A percentile compares a stretch with the other conserved stretches of the same genome.
Evolutionary conservation across 2,329 filamentous ascomycete genomes (phyloP).

Genomic region (Zymoseptoria tritici): DNA sequence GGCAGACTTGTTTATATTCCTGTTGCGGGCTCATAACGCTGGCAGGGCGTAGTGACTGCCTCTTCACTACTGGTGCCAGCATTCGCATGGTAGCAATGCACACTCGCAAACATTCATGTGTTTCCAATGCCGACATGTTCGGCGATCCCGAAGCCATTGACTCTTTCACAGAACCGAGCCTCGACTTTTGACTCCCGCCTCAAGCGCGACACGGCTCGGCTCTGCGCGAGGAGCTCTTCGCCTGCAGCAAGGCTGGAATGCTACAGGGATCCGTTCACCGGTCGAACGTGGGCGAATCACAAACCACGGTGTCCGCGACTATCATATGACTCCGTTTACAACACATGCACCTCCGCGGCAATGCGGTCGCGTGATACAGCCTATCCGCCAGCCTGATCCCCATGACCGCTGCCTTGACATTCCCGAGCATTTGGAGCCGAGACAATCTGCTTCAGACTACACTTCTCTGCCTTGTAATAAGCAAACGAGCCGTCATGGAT

Average conservation of each 20-base stretch:
- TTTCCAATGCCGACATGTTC: not conserved
- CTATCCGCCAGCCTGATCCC: too few species aligned
- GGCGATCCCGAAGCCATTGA: not conserved
- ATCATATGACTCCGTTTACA: not conserved
- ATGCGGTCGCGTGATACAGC: not conserved
- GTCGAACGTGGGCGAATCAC: not conserved
- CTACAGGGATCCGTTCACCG: not conserved
- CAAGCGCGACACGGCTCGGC: too few species aligned
- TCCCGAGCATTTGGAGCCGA: too few species aligned
- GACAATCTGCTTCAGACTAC: too few species aligned
- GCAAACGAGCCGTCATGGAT: too few species aligned
- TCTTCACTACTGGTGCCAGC: not conserved
- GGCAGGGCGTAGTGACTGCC: too few species aligned
- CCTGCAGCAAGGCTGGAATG: not conserved
- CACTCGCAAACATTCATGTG: not conserved
- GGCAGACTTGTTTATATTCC: not conserved
- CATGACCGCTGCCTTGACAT: too few species aligned
- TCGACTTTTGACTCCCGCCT: not conserved
- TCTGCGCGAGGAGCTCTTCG: too few species aligned
- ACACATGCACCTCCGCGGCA: not conserved
- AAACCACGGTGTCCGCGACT: not conserved
- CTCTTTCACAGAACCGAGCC: not conserved
- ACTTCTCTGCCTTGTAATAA: too few species aligned
- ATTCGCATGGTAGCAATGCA: not conserved
- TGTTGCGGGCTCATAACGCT: not conserved